Base-by-base conservation (phyloP, 257 asterid genomes). In the Cynanchum wilfordii region DNA sequence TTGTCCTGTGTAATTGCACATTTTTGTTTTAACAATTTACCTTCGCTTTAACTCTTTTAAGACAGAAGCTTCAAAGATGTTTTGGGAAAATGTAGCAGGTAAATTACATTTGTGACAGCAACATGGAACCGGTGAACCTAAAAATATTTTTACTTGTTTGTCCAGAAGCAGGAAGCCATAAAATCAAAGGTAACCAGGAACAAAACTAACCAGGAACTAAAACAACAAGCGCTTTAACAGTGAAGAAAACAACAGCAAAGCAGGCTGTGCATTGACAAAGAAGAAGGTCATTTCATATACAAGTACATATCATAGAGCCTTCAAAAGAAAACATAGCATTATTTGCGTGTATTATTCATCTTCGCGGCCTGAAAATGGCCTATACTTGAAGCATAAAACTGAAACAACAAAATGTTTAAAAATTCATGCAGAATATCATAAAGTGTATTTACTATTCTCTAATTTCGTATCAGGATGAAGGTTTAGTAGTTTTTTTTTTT, bases 341-440 rank as follows among this genome's bases (percentile, higher is more conserved):
- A 71, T 71, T 71, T 76, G 69, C 71, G 51, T 65, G 42, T 57
- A 57, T 70, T 36, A 55, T 20, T 66, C 42, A 30, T 63, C 72
- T 52, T 13, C 25, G 44, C 47, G 75, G 50, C 83, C 80, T 58
- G 40, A 74, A 70, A 79, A 69, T 69, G 79, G 70, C 74, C 56
- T 45, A 62, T 60, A 57, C 10, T 22, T n/a, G 47, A 17, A 50
- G 75, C 51, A 58, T 10, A 10, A 71, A 17, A 68, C 60, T 36
- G 40, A 75, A 79, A 66, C 78, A 69, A 66, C 69, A 69, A 62
- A 27, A 20, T 44, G 42, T 33, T 56, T 47, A 67, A 76, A 70
- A 73, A 55, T 40, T 45, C 59, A 38, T 72, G 74, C 73, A 47
- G 62, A 72, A 73, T 70, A 63, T 51, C 69, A 65, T 57, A 74